Evolutionary conservation across 169 alveolate species (phyloP).

Genomic region (Cyclospora cayetanensis): DNA sequence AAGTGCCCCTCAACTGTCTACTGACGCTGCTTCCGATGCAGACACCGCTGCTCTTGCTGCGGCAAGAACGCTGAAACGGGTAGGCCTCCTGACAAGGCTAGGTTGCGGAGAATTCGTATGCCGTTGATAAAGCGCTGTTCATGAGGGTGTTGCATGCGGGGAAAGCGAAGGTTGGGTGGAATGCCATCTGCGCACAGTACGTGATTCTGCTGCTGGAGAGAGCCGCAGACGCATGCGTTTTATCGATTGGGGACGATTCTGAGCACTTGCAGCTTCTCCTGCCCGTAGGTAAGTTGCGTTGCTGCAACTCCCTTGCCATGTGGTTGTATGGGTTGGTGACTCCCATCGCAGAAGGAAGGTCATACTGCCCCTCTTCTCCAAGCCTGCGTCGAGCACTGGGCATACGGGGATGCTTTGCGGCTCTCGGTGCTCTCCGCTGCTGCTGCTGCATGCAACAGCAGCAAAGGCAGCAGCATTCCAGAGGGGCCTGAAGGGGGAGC

Average conservation of each 20-base stretch:
- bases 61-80: constrained; percentile 14
- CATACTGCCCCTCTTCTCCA: neutral
- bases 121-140: neutral
- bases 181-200: neutral
- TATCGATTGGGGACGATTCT: no score
- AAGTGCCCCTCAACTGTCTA: neutral
- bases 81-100: neutral
- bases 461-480: neutral
- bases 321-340: neutral
- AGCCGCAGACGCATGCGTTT: no score
- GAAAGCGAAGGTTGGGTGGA: neutral
- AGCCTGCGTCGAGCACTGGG: neutral
- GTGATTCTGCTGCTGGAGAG: neutral
- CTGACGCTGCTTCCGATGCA: neutral
- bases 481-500: neutral
- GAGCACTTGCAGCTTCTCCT: neutral
- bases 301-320: constrained; percentile 1
- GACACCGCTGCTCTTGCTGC: constrained; percentile 26
- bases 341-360: neutral
- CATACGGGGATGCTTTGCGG: neutral
- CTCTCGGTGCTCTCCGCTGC: constrained; percentile 28
- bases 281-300: neutral
- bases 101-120: neutral
- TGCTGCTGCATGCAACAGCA: constrained; percentile 27
- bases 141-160: neutral